These are phyloP conservation scores for Candida vartiovaarae DNA, from an alignment of 805 yeast genomes.

Conservation along the genomic window DNA sequence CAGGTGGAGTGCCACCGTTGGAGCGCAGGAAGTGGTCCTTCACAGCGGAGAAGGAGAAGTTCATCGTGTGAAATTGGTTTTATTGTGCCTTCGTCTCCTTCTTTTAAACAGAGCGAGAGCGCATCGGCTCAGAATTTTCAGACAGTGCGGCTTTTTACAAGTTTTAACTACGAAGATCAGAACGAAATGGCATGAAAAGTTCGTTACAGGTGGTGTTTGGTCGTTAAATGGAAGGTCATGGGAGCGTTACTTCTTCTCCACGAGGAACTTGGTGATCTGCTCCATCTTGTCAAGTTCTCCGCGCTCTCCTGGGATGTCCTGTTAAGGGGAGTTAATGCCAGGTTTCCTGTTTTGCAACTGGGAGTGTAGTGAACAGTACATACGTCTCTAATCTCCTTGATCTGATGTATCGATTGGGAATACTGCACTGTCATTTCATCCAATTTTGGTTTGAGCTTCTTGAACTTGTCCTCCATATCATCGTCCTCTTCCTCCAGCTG, in stretches of 20 bases:
- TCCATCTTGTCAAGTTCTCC: slow-evolving; percentile 23
- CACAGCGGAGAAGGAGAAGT: not conserved
- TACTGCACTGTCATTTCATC: slow-evolving; percentile 13
- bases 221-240: not conserved
- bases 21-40: slow-evolving; percentile 1
- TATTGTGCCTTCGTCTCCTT: not conserved
- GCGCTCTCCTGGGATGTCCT: slow-evolving; percentile 22
- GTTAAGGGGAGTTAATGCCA: slow-evolving; percentile 6
- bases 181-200: too few species aligned
- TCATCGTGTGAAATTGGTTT: not conserved
- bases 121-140: too few species aligned
- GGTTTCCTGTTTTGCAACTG: not conserved
- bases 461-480: slow-evolving; percentile 1
- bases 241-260: slow-evolving; percentile 6
- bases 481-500: slow-evolving; percentile 10
- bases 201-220: not conserved
- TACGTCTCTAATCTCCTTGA: slow-evolving; percentile 18
- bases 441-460: slow-evolving; percentile 5
- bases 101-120: too few species aligned
- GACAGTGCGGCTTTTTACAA: too few species aligned
- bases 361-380: slow-evolving; percentile 2
- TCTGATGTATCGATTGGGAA: slow-evolving; percentile 9
- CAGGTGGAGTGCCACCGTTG: slow-evolving; percentile 37
- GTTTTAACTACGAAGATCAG: too few species aligned
- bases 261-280: slow-evolving; percentile 21